Percentiles rank a stretch among this genome's conserved stretches.
Evolutionary conservation across 177 flowering plant genomes (phyloP).

Genomic region (Vitis hybrid): DNA sequence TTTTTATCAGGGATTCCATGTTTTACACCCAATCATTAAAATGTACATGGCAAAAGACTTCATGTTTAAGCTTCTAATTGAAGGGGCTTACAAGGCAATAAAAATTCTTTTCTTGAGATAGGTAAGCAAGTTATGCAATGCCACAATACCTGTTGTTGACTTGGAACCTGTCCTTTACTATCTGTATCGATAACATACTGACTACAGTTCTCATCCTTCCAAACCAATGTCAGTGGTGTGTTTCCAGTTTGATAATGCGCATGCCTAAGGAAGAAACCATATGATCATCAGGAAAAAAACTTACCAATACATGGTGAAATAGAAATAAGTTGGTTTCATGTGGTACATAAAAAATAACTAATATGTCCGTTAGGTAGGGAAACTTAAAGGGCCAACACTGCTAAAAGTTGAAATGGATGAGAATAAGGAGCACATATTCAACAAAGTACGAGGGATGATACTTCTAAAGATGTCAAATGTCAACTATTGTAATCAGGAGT

Average conservation of each 20-base stretch:
- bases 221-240: slow-evolving; percentile 85
- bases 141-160: slow-evolving; percentile 75
- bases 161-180: slow-evolving; percentile 75
- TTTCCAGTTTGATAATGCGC: slow-evolving; percentile 94
- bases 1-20: no score
- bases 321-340: neutral
- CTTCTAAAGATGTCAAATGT: neutral
- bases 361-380: neutral
- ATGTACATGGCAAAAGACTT: no score
- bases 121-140: slow-evolving; percentile 1
- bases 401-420: neutral
- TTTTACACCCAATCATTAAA: no score
- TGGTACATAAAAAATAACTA: neutral
- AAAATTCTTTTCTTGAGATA: neutral
- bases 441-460: neutral
- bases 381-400: neutral
- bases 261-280: slow-evolving; percentile 49
- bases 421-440: neutral
- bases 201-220: slow-evolving; percentile 96
- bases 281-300: neutral
- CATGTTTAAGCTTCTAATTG: neutral
- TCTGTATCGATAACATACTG: slow-evolving; percentile 96
- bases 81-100: neutral
- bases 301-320: neutral
- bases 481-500: neutral